These are phyloP conservation scores for Thermochaetoides thermophila DNA, from an alignment of 495 filamentous ascomycete species.

Conservation along the genomic window DNA sequence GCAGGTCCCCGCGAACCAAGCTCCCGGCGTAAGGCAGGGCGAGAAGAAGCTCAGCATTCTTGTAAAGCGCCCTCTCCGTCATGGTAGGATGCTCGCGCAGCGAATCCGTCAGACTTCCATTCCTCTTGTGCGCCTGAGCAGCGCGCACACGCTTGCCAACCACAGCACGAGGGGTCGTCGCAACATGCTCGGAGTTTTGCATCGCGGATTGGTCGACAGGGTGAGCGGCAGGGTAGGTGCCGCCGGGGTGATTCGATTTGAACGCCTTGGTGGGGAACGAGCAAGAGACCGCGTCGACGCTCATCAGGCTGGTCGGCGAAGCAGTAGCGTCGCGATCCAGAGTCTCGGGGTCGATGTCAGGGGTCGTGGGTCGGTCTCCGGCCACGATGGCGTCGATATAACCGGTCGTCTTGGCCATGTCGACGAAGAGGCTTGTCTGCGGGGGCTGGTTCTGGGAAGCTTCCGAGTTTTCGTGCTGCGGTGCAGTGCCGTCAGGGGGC, in stretches of 20 bases:
- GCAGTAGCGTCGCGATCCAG: slow-evolving; percentile 19
- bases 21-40: slow-evolving; percentile 61
- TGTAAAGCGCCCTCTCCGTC: slow-evolving; percentile 32
- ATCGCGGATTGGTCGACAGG: slow-evolving; percentile 42
- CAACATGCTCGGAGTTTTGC: slow-evolving; percentile 31
- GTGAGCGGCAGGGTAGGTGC: slow-evolving; percentile 41
- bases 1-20: slow-evolving; percentile 67
- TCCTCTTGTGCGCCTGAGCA: slow-evolving; percentile 33
- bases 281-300: slow-evolving; percentile 59
- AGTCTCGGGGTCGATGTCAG: slow-evolving; percentile 16
- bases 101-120: slow-evolving; percentile 62
- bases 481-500: slow-evolving; percentile 20
- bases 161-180: slow-evolving; percentile 35
- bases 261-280: slow-evolving; percentile 58
- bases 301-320: slow-evolving; percentile 38
- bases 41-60: slow-evolving; percentile 42
- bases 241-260: slow-evolving; percentile 29
- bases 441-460: slow-evolving; percentile 9
- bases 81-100: slow-evolving; percentile 52
- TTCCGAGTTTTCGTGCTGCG: slow-evolving; percentile 28
- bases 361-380: slow-evolving; percentile 28
- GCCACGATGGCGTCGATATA: slow-evolving; percentile 29
- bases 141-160: slow-evolving; percentile 38
- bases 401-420: slow-evolving; percentile 30
- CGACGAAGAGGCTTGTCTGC: slow-evolving; percentile 31